Base-by-base conservation (phyloP, 1,284 basidiomycete species). In the Cryptococcus jaspeensis region DNA sequence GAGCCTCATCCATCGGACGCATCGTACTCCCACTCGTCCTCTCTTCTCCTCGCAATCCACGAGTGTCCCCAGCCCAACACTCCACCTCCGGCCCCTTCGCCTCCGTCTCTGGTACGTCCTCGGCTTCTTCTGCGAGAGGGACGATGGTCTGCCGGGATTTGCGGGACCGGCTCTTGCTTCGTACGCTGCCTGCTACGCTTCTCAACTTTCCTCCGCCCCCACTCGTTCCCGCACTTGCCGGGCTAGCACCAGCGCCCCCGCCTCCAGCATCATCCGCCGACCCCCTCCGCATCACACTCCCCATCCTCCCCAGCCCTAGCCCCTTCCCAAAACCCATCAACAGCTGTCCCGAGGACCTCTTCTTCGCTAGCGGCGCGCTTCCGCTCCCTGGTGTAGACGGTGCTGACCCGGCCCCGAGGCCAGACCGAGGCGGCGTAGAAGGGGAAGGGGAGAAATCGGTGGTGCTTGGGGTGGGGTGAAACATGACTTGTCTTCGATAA, bases 221-320 rank as follows among this genome's bases (percentile, higher is more conserved):
- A 8, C 5, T 36, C 15, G 20, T 9, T 23, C 38, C 37, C 9
- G 41, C 23, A 35, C 39, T 38, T 16, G 35, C 7, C 3, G 50
- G 28, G n/a, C 32, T 23, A 16, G 50, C 13, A n/a, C n/a, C n/a
- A n/a, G n/a, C n/a, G n/a, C n/a, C n/a, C n/a, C n/a, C n/a, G n/a
- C n/a, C n/a, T n/a, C n/a, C n/a, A n/a, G 41, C 36, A 36, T 39
- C 53, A 28, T 60, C 22, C 20, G 40, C 45, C 3, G 52, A 45
- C 28, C 52, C 55, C n/a, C 59, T 42, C 11, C 59, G 43, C 55
- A 61, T 57, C 13, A 57, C 59, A 40, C 59, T 61, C 18, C 59
- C 59, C 3, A 61, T 55, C 32, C 59, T 42, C 15, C 51, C 37
- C 12, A 61, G n/a, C 9, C 55, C 59, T 11, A 61, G n/a, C 5